Evolutionary conservation across 73 alveolate species (phyloP), one percentile per base, ranked within the genome.

Genomic region (Paramecium caudatum): DNA sequence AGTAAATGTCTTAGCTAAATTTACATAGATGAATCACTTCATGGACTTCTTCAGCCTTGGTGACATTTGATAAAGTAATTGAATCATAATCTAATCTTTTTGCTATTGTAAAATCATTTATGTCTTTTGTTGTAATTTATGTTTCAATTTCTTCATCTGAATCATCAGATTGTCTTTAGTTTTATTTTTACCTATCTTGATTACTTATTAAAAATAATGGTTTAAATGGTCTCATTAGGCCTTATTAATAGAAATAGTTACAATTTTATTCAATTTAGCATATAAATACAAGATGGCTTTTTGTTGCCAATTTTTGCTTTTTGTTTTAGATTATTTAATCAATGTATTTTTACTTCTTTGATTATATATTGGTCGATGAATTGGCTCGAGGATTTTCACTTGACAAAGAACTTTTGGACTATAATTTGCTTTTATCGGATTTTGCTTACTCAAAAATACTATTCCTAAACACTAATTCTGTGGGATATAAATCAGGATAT

Each of bases 91-190:
- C 84, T 39, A 55, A 70, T 37, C 62, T 83, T 32, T 55, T 43
- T 0, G 91, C 91, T 0, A 55, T 50, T 5, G 91, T 55, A 34
- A 83, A 55, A 55, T 83, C 91, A 49, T 65, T 83, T 0, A 83
- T 83, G 36, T 83, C 91, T 34, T 86, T 86, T 23, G 90, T 27
- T 23, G 81, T 86, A 3, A 86, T 86, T 4, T 62, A 48, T 3
- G 68, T 63, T 86, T 86, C 93, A 10, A 49, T 41, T 16, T 55
- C 80, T 63, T 86, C 93, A 86, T 86, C 88, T 19, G 82, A 86
- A 36, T 86, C 80, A 17, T 55, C 93, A 16, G 74, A 47, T 5
- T 46, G 37, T 27, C 65, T 50, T 16, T 23, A 8, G 9, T 37
- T 37, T 47, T 37, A 17, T 36, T 86, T 55, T 63, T 86, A 55